Percentiles rank a stretch among this genome's conserved stretches.
Evolutionary conservation across 1,284 basidiomycete species (phyloP).

Genomic region (Boletellus deceptivus): DNA sequence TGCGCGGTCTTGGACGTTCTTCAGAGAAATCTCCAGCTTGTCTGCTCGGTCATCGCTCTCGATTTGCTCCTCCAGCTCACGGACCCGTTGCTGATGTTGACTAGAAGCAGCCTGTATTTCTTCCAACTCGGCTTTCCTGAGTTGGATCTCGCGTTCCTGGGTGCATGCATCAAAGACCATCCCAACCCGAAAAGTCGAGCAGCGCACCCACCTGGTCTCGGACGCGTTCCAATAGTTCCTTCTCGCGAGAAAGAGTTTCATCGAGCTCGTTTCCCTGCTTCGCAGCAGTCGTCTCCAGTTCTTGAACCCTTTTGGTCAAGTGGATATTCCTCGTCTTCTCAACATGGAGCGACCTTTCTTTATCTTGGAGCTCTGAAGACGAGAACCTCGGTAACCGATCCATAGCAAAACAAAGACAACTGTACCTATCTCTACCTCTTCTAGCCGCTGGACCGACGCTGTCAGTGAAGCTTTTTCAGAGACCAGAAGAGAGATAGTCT

Average conservation of each 20-base stretch:
- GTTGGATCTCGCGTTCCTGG: constrained; percentile 72
- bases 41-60: constrained; percentile 78
- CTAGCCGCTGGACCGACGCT: constrained; percentile 51
- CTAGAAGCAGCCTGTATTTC: constrained; percentile 55
- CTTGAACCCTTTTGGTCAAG: constrained; percentile 43
- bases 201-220: constrained; percentile 56
- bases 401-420: neutral
- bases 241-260: constrained; percentile 41
- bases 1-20: constrained; percentile 74
- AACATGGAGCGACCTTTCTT: constrained; percentile 41
- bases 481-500: constrained; percentile 65
- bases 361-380: constrained; percentile 46
- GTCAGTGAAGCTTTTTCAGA: constrained; percentile 64
- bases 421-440: constrained; percentile 52
- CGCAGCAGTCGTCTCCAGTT: constrained; percentile 40
- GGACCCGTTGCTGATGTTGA: constrained; percentile 53
- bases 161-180: constrained; percentile 1
- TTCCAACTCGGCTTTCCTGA: constrained; percentile 50
- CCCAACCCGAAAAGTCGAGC: neutral
- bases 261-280: constrained; percentile 43
- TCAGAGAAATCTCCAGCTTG: constrained; percentile 63
- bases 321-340: constrained; percentile 42
- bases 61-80: constrained; percentile 76
- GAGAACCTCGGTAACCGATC: neutral
- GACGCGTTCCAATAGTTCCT: constrained; percentile 52